Conservation (phyloP, 1,284 basidiomycete species). For the Cutaneotrichosporon dermatis region DNA sequence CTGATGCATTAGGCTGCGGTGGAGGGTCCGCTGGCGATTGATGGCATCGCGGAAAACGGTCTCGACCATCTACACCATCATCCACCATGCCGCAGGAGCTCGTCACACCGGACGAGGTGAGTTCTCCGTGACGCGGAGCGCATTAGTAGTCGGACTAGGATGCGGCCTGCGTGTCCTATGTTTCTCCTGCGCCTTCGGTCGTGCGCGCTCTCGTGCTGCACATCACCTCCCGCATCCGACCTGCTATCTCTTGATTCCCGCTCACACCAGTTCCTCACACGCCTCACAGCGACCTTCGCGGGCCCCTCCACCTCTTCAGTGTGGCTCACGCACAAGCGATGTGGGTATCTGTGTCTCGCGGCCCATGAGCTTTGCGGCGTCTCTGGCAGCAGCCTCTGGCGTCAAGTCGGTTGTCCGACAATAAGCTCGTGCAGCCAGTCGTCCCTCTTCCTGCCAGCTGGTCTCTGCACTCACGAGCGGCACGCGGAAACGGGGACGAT, state of each 20-base stretch:
- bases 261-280: slow-evolving; percentile 45
- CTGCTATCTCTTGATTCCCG: background rate
- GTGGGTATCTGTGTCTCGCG: slow-evolving; percentile 53
- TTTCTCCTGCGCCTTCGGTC: no score
- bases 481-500: no score
- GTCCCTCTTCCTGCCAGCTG: no score
- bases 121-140: background rate
- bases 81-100: slow-evolving; percentile 40
- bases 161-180: no score
- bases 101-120: slow-evolving; percentile 37
- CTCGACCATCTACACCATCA: slow-evolving; percentile 1
- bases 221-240: slow-evolving; percentile 16
- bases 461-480: no score
- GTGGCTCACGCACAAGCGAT: slow-evolving; percentile 89
- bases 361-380: background rate
- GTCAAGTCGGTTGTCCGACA: no score
- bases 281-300: slow-evolving; percentile 51
- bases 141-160: no score
- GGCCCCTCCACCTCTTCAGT: slow-evolving; percentile 63
- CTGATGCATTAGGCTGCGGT: no score
- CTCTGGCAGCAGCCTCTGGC: background rate
- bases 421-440: no score
- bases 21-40: background rate
- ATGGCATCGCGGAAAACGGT: background rate
- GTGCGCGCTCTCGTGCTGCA: slow-evolving; percentile 59